Evolutionary conservation across 2,329 filamentous ascomycete species (phyloP).

Genomic region (Pestalotiopsis sp.): DNA sequence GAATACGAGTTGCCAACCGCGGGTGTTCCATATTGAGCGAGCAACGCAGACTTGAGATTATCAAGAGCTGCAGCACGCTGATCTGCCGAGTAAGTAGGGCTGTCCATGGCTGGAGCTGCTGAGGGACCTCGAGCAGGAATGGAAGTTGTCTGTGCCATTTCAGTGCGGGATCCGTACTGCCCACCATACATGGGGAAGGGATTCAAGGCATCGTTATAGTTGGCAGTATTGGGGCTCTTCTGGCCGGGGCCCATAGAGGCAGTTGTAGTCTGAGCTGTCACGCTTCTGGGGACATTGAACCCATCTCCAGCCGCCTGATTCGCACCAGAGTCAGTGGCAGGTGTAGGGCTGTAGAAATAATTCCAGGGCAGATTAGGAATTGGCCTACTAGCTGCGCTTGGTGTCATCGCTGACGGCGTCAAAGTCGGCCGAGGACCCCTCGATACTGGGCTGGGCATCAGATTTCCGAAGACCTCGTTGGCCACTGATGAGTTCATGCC

Average conservation of each 20-base stretch:
- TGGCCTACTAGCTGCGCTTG: background rate
- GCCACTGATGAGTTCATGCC: slow-evolving; percentile 57
- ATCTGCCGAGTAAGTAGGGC: slow-evolving; percentile 8
- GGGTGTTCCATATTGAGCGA: slow-evolving; percentile 15
- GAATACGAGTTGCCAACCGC: background rate
- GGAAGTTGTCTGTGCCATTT: background rate
- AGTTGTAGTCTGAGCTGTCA: slow-evolving; percentile 22
- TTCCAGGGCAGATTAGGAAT: slow-evolving; percentile 52
- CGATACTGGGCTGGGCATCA: slow-evolving; percentile 35
- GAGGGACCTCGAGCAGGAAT: background rate
- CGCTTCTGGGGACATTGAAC: slow-evolving; percentile 27
- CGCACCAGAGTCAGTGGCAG: slow-evolving; percentile 24
- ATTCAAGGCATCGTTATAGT: background rate
- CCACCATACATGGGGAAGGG: background rate
- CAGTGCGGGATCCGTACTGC: background rate
- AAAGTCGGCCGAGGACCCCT: slow-evolving; percentile 31
- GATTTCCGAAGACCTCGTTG: slow-evolving; percentile 51
- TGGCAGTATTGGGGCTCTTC: background rate
- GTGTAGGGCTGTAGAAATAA: slow-evolving; percentile 43
- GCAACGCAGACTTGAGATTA: slow-evolving; percentile 13
- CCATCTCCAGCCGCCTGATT: slow-evolving; percentile 21
- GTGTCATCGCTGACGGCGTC: slow-evolving; percentile 31
- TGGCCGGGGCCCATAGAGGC: slow-evolving; percentile 18
- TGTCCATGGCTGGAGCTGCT: background rate
- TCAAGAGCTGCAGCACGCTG: slow-evolving; percentile 15